Percentiles rank a stretch among this genome's conserved stretches.
phyloP scores from a whole-genome alignment of 192 early-diverging fungal genomes.

The Linnemannia exigua region DNA sequence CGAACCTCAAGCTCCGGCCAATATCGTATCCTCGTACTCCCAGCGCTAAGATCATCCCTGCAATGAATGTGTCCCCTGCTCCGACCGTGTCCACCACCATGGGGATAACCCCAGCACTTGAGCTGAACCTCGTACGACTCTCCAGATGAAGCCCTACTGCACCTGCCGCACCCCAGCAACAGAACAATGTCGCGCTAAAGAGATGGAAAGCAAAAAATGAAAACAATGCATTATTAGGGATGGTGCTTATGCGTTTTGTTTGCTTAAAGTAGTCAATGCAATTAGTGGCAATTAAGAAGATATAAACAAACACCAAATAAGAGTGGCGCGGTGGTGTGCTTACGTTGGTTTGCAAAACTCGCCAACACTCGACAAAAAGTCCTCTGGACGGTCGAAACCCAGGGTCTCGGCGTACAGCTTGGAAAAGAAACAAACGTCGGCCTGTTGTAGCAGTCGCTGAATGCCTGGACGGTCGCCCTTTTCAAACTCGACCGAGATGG shows the following conservation, averaged over 20 bases:
- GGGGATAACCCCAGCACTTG: conserved; percentile 44
- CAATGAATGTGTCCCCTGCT: conserved; percentile 71
- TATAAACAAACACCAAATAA: background rate
- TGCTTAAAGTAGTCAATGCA: background rate
- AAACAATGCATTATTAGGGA: background rate
- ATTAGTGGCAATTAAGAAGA: background rate
- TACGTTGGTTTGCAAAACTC: conserved; percentile 59
- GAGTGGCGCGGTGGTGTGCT: background rate
- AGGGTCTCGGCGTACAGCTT: conserved; percentile 72
- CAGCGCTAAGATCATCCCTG: conserved; percentile 63
- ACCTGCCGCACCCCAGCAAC: conserved; percentile 74
- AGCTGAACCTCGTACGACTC: conserved; percentile 44
- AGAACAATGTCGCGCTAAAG: conserved; percentile 70
- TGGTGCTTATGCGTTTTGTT: background rate
- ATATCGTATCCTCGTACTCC: conserved; percentile 47
- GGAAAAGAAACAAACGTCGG: conserved; percentile 76
- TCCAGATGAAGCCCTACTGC: conserved; percentile 60
- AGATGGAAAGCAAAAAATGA: conserved; percentile 9
- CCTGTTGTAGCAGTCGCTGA: conserved; percentile 65
- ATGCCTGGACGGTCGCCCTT: conserved; percentile 74
- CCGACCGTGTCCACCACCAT: conserved; percentile 64
- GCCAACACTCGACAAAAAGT: conserved; percentile 56
- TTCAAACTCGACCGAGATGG: conserved; percentile 79
- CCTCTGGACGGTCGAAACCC: conserved; percentile 65
- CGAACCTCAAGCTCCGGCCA: conserved; percentile 54